Percentiles rank a stretch among this genome's conserved stretches.
Conservation (phyloP, 805 yeast species). For the Kazachstania viticola region DNA sequence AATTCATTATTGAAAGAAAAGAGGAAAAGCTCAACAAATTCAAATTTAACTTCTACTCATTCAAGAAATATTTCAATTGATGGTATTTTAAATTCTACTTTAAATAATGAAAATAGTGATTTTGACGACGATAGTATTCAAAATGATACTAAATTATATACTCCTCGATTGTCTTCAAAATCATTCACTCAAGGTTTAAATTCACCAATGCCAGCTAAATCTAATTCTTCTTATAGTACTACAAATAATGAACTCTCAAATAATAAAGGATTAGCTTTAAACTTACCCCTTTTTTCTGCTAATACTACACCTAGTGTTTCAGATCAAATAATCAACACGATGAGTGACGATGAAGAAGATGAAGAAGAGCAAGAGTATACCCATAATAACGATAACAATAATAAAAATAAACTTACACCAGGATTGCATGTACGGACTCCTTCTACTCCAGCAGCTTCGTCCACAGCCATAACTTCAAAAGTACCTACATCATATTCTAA, state of each 20-base stretch:
- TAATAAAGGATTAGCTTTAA: slow-evolving; percentile 1
- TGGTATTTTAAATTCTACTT: slow-evolving; percentile 14
- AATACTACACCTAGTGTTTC: neutral
- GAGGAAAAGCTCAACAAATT: too few species aligned
- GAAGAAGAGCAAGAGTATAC: too few species aligned
- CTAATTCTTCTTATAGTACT: neutral
- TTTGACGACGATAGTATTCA: neutral
- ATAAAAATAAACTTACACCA: neutral
- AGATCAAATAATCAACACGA: too few species aligned
- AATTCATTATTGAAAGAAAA: slow-evolving; percentile 71
- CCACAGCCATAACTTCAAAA: neutral
- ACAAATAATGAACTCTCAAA: neutral
- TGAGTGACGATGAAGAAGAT: too few species aligned
- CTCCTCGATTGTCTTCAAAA: neutral
- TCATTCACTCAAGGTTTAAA: neutral
- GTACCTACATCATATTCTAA: neutral
- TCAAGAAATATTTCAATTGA: slow-evolving; percentile 15
- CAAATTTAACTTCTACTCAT: too few species aligned
- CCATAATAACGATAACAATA: too few species aligned
- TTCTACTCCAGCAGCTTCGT: too few species aligned
- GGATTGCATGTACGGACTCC: too few species aligned
- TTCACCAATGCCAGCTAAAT: neutral
- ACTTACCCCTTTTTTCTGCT: neutral
- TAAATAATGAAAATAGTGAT: slow-evolving; percentile 3
- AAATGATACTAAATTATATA: neutral